Percentiles rank a stretch among this genome's conserved stretches.
Conservation (phyloP, 495 filamentous ascomycete species). For the Aspergillus ostianus region DNA sequence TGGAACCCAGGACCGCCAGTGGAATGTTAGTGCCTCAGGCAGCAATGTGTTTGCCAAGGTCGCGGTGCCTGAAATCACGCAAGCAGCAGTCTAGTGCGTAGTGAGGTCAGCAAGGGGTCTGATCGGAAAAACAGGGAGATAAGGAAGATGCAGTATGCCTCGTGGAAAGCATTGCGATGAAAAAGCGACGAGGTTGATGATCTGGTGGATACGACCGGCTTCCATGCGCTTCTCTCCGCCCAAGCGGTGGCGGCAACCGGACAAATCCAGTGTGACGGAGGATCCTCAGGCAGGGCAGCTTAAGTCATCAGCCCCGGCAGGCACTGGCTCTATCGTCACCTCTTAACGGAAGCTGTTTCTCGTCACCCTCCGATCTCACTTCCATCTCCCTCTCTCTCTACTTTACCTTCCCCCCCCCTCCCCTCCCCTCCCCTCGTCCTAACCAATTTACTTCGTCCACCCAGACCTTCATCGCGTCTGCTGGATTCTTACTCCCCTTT, state of each 20-base stretch:
- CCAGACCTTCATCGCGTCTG: constrained; percentile 30
- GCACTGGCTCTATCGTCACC: constrained; percentile 39
- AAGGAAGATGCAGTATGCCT: neutral
- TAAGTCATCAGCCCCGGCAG: constrained; percentile 35
- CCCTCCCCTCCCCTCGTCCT: constrained; percentile 20
- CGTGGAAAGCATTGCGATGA: neutral
- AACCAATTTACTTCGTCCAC: constrained; percentile 14
- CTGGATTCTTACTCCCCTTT: constrained; percentile 11
- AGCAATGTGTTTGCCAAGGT: neutral
- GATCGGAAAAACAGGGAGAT: no score
- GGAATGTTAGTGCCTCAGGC: neutral
- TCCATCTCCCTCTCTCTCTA: constrained; percentile 22
- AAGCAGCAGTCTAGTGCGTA: no score
- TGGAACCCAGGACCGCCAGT: no score
- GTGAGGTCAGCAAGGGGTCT: no score
- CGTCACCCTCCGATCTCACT: constrained; percentile 21
- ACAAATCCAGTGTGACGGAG: constrained; percentile 15
- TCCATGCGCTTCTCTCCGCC: constrained; percentile 38
- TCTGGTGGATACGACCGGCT: constrained; percentile 29
- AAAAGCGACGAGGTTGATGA: neutral
- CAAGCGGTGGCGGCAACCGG: constrained; percentile 29
- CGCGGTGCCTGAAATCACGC: neutral
- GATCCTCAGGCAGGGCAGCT: constrained; percentile 21
- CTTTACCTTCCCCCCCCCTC: constrained; percentile 24
- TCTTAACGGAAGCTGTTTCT: constrained; percentile 41